Base-by-base conservation (phyloP, 2,329 filamentous ascomycete genomes). In the Sclerotinia borealis region DNA sequence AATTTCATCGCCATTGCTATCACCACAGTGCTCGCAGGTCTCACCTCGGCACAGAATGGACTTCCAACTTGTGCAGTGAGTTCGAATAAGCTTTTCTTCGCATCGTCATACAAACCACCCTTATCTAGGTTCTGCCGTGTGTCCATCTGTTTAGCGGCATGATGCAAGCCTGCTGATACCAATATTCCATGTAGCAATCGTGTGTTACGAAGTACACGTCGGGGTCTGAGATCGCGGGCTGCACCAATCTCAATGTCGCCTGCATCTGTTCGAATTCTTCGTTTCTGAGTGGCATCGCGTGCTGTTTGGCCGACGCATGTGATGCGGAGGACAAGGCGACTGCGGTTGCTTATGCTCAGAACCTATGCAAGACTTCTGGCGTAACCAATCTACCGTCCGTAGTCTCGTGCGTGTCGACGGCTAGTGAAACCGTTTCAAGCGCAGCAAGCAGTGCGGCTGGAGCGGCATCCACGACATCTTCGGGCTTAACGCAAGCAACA, bases 61-160 rank as follows among this genome's bases (percentile, higher is more conserved):
- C 78, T 83, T 55, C 85, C 83, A 19, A 64, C 67, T 11, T 88
- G 81, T 70, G 84, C 84, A 67, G 84, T 87, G 78, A 71, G 83
- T 79, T 43, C 25, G 37, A 34, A 34, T 55, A 54, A 54, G 37
- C 47, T 43, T 37, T 54, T 34, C 34, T 27, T 45, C 15, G 19
- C 15, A 13, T 37, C 43, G 19, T 58, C 17, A 10, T 41, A 17
- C 34, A n/a, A 48, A 27, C 29, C 43, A 19, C 19, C 37, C 29
- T 13, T 25, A 45, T 58, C 29, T 25, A 6, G 13, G 37, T 54
- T 22, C 29, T 4, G n/a, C 31, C 39, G n/a, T 50, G 8, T 25
- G 27, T 27, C 45, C 13, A 39, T 27, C 51, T 36, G 22, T 36
- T 39, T 41, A 56, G 36, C 15, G 19, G 17, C 37, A 19, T n/a